Percentiles rank a stretch among this genome's conserved stretches.
phyloP scores from a whole-genome alignment of 1,284 basidiomycete genomes.

The Grifola frondosa region DNA sequence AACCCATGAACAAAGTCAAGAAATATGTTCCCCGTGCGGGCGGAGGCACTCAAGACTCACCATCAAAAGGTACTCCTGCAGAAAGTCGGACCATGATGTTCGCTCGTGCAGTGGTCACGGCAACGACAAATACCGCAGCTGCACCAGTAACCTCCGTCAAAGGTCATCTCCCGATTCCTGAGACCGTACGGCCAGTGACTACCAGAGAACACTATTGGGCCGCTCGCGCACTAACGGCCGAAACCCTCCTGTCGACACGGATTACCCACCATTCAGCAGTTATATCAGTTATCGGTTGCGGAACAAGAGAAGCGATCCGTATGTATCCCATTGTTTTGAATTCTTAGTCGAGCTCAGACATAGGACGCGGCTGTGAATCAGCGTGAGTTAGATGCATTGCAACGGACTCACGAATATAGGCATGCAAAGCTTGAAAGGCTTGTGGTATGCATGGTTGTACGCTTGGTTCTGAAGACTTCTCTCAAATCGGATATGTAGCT shows the following conservation, averaged over 20 bases:
- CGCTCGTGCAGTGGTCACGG: slow-evolving; percentile 11
- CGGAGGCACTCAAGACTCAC: too few species aligned
- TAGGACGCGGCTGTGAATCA: too few species aligned
- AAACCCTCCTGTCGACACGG: slow-evolving; percentile 50
- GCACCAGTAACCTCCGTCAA: not conserved
- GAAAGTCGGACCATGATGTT: slow-evolving; percentile 23
- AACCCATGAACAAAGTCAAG: slow-evolving; percentile 20
- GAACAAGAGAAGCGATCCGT: slow-evolving; percentile 50
- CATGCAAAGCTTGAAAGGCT: slow-evolving; percentile 48
- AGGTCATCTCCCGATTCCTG: not conserved
- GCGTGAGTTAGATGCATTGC: slow-evolving; percentile 42
- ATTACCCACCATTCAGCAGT: slow-evolving; percentile 46
- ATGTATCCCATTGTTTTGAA: slow-evolving; percentile 25
- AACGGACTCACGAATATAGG: slow-evolving; percentile 42
- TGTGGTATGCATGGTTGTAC: too few species aligned
- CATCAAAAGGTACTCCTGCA: too few species aligned
- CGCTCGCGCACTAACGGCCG: slow-evolving; percentile 59
- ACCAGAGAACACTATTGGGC: slow-evolving; percentile 60
- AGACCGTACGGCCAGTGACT: slow-evolving; percentile 10
- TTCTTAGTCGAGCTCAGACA: too few species aligned
- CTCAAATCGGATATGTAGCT: slow-evolving; percentile 41
- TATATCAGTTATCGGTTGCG: slow-evolving; percentile 37
- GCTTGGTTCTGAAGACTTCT: too few species aligned
- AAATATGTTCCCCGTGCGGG: too few species aligned
- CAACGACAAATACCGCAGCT: not conserved